These are phyloP conservation scores for Aspergillus proliferans DNA, from an alignment of 2,329 filamentous ascomycete genomes.

Conservation along the genomic window DNA sequence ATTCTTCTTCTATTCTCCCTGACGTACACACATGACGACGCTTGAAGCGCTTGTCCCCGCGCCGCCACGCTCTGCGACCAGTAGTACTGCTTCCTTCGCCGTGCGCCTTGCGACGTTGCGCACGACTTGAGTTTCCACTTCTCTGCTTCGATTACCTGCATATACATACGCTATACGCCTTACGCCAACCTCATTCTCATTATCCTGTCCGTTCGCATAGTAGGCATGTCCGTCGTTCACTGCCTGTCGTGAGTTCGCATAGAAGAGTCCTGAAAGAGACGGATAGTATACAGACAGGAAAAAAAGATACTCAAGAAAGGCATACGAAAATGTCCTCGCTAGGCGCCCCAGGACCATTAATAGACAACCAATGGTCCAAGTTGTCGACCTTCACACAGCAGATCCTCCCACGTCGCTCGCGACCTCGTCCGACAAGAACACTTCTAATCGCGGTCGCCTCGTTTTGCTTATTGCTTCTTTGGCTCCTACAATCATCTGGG, in stretches of 20 bases:
- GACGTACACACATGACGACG: no score
- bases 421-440: slow-evolving; percentile 19
- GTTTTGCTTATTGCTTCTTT: slow-evolving; percentile 19
- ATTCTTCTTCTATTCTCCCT: no score
- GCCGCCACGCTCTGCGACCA: background rate
- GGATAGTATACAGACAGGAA: no score
- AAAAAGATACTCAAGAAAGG: no score
- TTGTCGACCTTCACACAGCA: slow-evolving; percentile 19
- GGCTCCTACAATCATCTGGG: slow-evolving; percentile 14
- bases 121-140: background rate
- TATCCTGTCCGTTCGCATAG: background rate
- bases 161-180: background rate
- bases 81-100: background rate
- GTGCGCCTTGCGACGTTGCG: background rate
- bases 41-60: no score
- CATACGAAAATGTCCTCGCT: slow-evolving; percentile 18
- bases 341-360: slow-evolving; percentile 17
- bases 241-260: no score
- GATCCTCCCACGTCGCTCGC: slow-evolving; percentile 19
- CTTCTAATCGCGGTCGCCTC: slow-evolving; percentile 14
- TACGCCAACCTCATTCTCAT: background rate
- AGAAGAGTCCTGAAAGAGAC: no score
- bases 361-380: slow-evolving; percentile 16
- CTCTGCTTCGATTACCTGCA: background rate
- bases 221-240: background rate